Percentiles rank a stretch among this genome's conserved stretches.
Evolutionary conservation across 352 stramenopile species (phyloP).

Genomic region (Globisporangium middletonii): DNA sequence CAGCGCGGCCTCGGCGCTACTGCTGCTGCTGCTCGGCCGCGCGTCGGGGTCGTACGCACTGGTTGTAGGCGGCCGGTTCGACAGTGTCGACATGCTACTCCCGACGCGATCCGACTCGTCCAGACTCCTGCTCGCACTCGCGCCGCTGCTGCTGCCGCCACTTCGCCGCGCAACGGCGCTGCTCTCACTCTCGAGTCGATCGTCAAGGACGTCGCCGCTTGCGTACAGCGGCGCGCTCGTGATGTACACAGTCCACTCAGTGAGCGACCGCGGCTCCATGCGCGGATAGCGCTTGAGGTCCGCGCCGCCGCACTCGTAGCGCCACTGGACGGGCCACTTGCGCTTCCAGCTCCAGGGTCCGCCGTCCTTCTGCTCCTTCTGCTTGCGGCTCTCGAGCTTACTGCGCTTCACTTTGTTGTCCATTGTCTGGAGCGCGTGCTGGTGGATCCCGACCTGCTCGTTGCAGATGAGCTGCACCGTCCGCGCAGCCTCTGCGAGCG

Average conservation of each 20-base stretch:
- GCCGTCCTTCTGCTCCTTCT: conserved; percentile 27
- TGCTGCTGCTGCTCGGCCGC: background rate
- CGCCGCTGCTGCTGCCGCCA: background rate
- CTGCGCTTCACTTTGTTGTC: conserved; percentile 56
- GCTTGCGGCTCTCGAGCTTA: conserved; percentile 28
- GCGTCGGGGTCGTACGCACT: too few relatives aligned
- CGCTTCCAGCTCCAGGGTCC: conserved; percentile 25
- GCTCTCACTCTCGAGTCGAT: conserved; percentile 9
- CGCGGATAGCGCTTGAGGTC: conserved; percentile 57
- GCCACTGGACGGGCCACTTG: conserved; percentile 66
- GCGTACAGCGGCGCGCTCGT: conserved; percentile 61
- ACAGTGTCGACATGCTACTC: too few relatives aligned
- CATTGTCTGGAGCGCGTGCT: conserved; percentile 50
- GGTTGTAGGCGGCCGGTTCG: too few relatives aligned
- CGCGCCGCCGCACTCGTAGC: conserved; percentile 67
- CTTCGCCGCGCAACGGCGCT: background rate
- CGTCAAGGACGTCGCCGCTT: conserved; percentile 49
- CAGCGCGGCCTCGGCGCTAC: background rate
- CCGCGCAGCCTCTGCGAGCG: conserved; percentile 59
- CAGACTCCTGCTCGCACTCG: background rate
- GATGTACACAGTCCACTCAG: conserved; percentile 77
- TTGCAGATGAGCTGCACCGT: conserved; percentile 71
- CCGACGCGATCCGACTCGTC: too few relatives aligned
- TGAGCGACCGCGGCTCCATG: conserved; percentile 55
- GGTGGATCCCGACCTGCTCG: conserved; percentile 71